These are phyloP conservation scores for Herpomyces periplanetae DNA, from an alignment of 2,329 filamentous ascomycete species.

Conservation along the genomic window DNA sequence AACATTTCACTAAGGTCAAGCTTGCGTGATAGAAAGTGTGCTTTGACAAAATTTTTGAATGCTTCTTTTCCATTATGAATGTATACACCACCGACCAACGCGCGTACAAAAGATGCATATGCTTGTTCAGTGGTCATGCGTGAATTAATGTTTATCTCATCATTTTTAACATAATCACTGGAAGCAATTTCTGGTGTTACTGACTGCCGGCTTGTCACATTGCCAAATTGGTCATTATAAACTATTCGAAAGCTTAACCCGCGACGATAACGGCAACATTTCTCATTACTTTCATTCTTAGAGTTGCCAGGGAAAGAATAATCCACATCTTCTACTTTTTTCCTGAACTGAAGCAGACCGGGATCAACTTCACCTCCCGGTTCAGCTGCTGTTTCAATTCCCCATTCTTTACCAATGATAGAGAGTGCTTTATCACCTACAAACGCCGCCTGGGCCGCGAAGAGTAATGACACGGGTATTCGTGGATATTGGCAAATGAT, in stretches of 20 bases:
- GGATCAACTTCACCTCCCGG: constrained; percentile 74
- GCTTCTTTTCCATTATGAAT: constrained; percentile 37
- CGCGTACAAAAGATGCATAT: constrained; percentile 35
- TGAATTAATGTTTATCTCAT: constrained; percentile 1
- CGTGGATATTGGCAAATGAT: constrained; percentile 64
- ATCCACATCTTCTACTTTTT: constrained; percentile 8
- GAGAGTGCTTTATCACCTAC: constrained; percentile 32
- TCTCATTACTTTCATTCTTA: constrained; percentile 13
- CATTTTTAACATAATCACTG: too few relatives aligned
- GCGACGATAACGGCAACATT: constrained; percentile 15
- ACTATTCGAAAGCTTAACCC: constrained; percentile 38
- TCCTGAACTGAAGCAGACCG: constrained; percentile 42
- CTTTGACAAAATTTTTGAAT: constrained; percentile 42
- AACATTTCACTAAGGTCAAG: constrained; percentile 42
- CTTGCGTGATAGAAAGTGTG: constrained; percentile 35
- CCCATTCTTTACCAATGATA: constrained; percentile 45
- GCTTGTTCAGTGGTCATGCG: constrained; percentile 16
- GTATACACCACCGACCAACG: constrained; percentile 49
- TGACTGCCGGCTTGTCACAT: constrained; percentile 12
- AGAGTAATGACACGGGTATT: constrained; percentile 52
- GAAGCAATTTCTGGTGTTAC: too few relatives aligned
- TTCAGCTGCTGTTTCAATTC: constrained; percentile 46
- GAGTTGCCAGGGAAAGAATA: constrained; percentile 10
- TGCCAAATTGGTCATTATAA: constrained; percentile 50
- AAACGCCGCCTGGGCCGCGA: constrained; percentile 50